Evolutionary conservation across 2,329 filamentous ascomycete species (phyloP), one percentile per base, ranked within the genome.

Genomic region (Diaporthe sp.): DNA sequence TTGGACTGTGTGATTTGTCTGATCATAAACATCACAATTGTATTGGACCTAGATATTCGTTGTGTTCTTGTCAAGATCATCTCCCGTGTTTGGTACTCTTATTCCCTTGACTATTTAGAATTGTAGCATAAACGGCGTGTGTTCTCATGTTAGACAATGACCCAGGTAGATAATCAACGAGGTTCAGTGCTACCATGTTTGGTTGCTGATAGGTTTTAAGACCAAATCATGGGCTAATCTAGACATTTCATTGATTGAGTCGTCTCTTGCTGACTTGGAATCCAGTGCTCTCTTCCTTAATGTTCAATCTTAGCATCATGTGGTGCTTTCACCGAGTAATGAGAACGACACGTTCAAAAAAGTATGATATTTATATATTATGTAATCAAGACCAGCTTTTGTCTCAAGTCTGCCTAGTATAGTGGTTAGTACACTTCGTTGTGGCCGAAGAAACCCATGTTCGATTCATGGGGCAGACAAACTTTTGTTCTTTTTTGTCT

Each of bases 341-440:
- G 47, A 13, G n/a, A 37, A 9, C 2, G 6, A 37, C 10, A 37
- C 12, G 6, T 9, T 12, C 2, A 37, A 9, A 9, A 2, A 37
- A 9, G 7, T 9, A 12, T n/a, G 2, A 12, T 12, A 9, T 2
- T 37, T 37, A 37, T 37, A 37, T 37, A 8, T 12, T 37, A 37
- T 30, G 6, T 2, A 15, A 25, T 15, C 2, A 4, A 2, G 1
- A 1, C 2, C 4, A 7, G 10, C 9, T 27, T 27, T 27, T 8
- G 12, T 44, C 4, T 19, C 7, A 32, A 6, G 69, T 71, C 56
- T 71, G 69, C 69, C 69, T 71, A 71, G 69, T 71, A 71, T 71
- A 71, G 69, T 71, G 69, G 69, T 71, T 22, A 71, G 69, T 71
- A 71, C 69, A 71, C 69, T 61, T 71, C 69, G 69, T 71, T 71